Base-by-base conservation (phyloP, 2,329 filamentous ascomycete genomes). In the Arthrobotrys megalospora region DNA sequence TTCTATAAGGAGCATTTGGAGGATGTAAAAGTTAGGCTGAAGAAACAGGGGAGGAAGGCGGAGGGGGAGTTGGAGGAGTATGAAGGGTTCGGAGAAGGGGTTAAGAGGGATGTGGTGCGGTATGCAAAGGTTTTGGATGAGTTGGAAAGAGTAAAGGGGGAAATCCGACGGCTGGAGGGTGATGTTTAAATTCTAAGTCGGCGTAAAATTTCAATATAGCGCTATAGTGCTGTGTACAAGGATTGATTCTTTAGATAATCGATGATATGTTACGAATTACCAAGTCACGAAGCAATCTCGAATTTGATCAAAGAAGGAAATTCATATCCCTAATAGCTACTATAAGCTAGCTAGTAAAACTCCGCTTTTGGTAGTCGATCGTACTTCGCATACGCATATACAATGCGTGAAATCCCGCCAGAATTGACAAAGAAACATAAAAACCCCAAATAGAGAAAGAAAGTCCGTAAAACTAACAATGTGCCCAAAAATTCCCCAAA, bases 1-100 rank as follows among this genome's bases (percentile, higher is more conserved):
- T 81, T 81, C 47, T 82, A 82, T 70, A 80, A 78, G 16, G 64
- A 80, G 43, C 81, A 82, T 66, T 50, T 82, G 24, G 72, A 80
- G 58, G 81, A 82, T 73, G 80, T 80, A 38, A 79, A 79, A 8
- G 69, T 79, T 4, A 55, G 80, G 38, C 67, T 81, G 47, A 63
- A 80, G 24, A 80, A 80, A 47, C 52, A 73, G 38, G 79, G 72
- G 64, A 77, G 80, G 55, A 80, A 79, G 6, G 80, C 79, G 1
- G 80, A 82, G 55, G 80, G 75, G 19, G 80, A 82, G 48, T 60
- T 82, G 45, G 79, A 79, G 79, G 75, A 78, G 63, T 78, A 78
- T 21, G 67, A 68, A 45, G 75, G 67, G 12, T 78, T 78, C 32
- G 75, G 62, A 21, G 75, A 77, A 21, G 28, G 60, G 19, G 67